Base-by-base conservation (phyloP, 2,329 filamentous ascomycete genomes). In the Aspergillus proliferans region DNA sequence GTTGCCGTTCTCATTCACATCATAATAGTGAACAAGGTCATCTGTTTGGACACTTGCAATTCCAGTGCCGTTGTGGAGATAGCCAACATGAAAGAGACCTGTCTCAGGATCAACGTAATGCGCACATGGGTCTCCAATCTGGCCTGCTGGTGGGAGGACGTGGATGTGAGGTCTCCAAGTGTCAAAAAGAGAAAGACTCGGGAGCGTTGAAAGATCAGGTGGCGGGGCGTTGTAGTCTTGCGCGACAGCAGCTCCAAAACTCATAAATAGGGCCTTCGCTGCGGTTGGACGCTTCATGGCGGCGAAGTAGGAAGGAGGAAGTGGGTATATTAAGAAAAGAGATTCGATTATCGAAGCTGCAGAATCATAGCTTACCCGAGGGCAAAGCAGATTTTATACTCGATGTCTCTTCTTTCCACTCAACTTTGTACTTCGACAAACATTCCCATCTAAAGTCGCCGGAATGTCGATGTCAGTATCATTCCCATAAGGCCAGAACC, bases 161-260 rank as follows among this genome's bases (percentile, higher is more conserved):
- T 58, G 55, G 15, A 51, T 49, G 9, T 43, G 47, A 19, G 55
- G 55, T 43, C 55, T 52, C 55, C 55, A 58, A n/a, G 54, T 52
- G 4, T 58, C 42, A 34, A 52, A 58, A 9, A 58, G 43, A 2
- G 54, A 49, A 34, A 43, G 45, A 26, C 49, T 50, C 6, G 52
- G 34, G 22, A 58, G 41, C 2, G 55, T 57, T 4, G 52, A 48
- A 4, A 58, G 50, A 33, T 57, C 51, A 15, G 52, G 54, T 0
- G 55, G 55, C 3, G 55, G 42, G 1, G 50, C 44, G 10, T 52
- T 54, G 24, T 54, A 54, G 18, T 45, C 34, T 22, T 21, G 18
- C 30, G 34, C 33, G 6, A 28, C 30, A 9, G 33, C 36, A 3
- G 10, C 26, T 1, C 26, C 26, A 12, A 30, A 30, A 9, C 26